Conservation (phyloP, 1,284 basidiomycete genomes). For the Golubevia pallescens region DNA sequence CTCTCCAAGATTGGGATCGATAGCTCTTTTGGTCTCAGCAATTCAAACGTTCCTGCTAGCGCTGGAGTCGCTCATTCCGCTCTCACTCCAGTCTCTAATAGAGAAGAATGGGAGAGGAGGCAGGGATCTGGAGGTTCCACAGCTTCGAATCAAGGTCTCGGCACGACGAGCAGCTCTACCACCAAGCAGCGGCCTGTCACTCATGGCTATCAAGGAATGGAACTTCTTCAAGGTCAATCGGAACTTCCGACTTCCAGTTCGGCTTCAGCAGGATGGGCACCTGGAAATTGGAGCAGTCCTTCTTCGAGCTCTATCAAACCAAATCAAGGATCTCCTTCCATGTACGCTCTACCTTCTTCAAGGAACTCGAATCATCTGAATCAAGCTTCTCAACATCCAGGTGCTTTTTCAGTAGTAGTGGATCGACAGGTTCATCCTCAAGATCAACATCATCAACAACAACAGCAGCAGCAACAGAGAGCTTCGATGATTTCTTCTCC, state of each 20-base stretch:
- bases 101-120: conserved; percentile 46
- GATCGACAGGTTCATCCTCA: conserved; percentile 12
- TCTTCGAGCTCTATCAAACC: background rate
- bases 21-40: background rate
- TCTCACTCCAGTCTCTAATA: conserved; percentile 28
- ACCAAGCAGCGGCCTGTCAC: background rate
- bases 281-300: background rate
- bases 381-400: background rate
- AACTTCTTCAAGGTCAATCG: background rate
- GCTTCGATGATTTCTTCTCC: background rate
- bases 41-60: background rate
- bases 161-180: background rate
- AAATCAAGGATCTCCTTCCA: background rate
- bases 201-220: background rate
- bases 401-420: background rate
- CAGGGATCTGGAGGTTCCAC: conserved; percentile 10
- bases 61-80: background rate
- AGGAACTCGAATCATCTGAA: background rate
- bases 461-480: conserved; percentile 12
- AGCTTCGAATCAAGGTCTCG: background rate
- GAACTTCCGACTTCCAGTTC: background rate
- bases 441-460: conserved; percentile 14
- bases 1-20: conserved; percentile 40
- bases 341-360: background rate
- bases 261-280: background rate